A percentile compares a stretch with the other conserved stretches of the same genome.
Evolutionary conservation across 2,329 filamentous ascomycete genomes (phyloP).

Genomic region (Tolypocladium album): DNA sequence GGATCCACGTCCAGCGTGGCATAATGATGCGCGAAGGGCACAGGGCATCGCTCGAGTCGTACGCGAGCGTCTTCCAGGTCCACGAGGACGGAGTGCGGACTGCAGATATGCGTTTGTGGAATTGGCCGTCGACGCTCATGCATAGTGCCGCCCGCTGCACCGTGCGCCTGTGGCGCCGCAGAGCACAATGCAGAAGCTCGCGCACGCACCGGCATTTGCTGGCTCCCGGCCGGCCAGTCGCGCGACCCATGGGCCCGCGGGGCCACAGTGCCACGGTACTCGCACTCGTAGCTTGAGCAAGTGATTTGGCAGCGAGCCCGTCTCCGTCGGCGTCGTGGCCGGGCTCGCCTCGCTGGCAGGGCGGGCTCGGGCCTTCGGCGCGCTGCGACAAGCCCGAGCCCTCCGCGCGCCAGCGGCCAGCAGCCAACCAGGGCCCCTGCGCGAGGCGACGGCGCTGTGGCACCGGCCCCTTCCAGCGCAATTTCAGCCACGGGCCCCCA

Average conservation of each 20-base stretch:
- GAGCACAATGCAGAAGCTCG: neutral
- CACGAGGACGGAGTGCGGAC: too few species aligned
- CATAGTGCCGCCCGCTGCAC: too few species aligned
- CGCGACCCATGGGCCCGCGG: neutral
- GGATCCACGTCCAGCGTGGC: neutral
- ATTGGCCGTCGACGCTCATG: neutral
- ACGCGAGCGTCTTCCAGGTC: neutral
- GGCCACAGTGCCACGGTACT: neutral
- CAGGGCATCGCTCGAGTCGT: neutral
- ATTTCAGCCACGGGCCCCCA: neutral
- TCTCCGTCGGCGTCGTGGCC: too few species aligned
- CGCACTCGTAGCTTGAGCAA: too few species aligned
- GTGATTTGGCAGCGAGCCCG: too few species aligned
- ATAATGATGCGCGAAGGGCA: neutral
- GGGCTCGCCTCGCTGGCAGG: too few species aligned
- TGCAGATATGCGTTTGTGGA: neutral
- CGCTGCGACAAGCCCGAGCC: neutral
- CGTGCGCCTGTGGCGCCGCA: neutral
- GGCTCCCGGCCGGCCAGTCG: constrained; percentile 3
- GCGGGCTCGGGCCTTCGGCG: neutral
- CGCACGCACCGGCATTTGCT: constrained; percentile 3
- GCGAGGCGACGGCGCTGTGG: neutral
- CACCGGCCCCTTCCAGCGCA: neutral
- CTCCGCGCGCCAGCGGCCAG: neutral
- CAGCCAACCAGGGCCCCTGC: neutral